A percentile compares a stretch with the other conserved stretches of the same genome.
Conservation (phyloP, 257 asterid species). For the Ocimum tenuiflorum region DNA sequence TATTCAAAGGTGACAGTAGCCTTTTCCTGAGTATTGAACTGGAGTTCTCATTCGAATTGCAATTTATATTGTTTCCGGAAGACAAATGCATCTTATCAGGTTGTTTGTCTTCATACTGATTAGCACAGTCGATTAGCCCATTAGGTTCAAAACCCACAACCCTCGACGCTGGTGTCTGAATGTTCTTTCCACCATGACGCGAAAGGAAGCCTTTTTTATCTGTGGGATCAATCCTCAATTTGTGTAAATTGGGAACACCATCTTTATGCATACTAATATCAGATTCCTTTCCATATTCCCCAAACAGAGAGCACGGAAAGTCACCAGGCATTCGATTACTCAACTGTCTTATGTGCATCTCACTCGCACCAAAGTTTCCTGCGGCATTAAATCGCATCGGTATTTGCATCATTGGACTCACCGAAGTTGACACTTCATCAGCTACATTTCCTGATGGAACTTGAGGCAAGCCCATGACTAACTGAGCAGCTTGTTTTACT, state of each 20-base stretch:
- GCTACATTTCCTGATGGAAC: slow-evolving; percentile 44
- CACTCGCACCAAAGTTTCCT: too few relatives aligned
- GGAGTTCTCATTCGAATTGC: slow-evolving; percentile 33
- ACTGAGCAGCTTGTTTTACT: slow-evolving; percentile 2
- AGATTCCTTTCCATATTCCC: slow-evolving; percentile 37
- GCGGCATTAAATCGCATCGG: slow-evolving; percentile 29
- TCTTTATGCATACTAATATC: slow-evolving; percentile 45
- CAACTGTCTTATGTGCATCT: too few relatives aligned
- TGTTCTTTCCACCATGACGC: slow-evolving; percentile 35
- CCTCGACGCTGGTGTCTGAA: slow-evolving; percentile 62
- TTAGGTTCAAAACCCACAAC: slow-evolving; percentile 71
- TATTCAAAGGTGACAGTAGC: slow-evolving; percentile 60
- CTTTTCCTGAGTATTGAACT: slow-evolving; percentile 52
- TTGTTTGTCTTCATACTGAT: slow-evolving; percentile 28
- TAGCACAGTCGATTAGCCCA: slow-evolving; percentile 16
- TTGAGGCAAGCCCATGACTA: slow-evolving; percentile 79
- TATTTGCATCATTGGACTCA: slow-evolving; percentile 43
- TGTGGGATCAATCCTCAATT: slow-evolving; percentile 41
- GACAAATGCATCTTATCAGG: slow-evolving; percentile 24
- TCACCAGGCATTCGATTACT: background rate
- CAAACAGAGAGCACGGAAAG: slow-evolving; percentile 37
- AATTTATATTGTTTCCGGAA: slow-evolving; percentile 15
- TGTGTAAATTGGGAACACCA: slow-evolving; percentile 38
- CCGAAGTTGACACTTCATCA: slow-evolving; percentile 53
- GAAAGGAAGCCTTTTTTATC: slow-evolving; percentile 33